Conservation (phyloP, 495 filamentous ascomycete genomes). For the Parmelia sp. region DNA sequence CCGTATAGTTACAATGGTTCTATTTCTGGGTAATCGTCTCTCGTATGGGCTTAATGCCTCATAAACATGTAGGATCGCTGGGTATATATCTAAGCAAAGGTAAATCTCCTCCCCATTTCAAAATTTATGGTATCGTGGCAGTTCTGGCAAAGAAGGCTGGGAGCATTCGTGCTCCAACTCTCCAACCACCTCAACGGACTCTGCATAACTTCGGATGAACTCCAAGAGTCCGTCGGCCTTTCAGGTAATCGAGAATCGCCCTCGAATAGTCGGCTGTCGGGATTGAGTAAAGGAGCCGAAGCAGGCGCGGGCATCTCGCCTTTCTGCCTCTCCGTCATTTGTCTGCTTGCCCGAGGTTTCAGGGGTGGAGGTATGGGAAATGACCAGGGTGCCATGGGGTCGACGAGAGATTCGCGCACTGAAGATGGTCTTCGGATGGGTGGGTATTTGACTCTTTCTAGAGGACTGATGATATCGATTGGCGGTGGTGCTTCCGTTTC, state of each 20-base stretch:
- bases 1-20: neutral
- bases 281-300: slow-evolving; percentile 1
- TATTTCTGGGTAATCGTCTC: neutral
- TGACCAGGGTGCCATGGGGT: slow-evolving; percentile 7
- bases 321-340: neutral
- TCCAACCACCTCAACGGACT: slow-evolving; percentile 15
- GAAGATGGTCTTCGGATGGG: slow-evolving; percentile 5
- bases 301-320: neutral
- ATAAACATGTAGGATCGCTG: neutral
- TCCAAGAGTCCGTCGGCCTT: neutral
- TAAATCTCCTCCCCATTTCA: slow-evolving; percentile 11
- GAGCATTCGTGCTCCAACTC: slow-evolving; percentile 19
- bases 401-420: slow-evolving; percentile 7
- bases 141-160: slow-evolving; percentile 18
- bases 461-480: neutral
- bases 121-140: slow-evolving; percentile 16
- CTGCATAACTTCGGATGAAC: slow-evolving; percentile 6
- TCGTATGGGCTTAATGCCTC: neutral
- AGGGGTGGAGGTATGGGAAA: neutral
- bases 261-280: neutral
- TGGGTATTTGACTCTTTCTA: slow-evolving; percentile 8
- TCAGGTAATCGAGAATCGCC: neutral
- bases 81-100: slow-evolving; percentile 2
- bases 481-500: slow-evolving; percentile 2
- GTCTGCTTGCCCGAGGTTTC: neutral